A percentile compares a stretch with the other conserved stretches of the same genome.
Conservation (phyloP, 2,329 filamentous ascomycete species). For the Monilinia aucupariae region DNA sequence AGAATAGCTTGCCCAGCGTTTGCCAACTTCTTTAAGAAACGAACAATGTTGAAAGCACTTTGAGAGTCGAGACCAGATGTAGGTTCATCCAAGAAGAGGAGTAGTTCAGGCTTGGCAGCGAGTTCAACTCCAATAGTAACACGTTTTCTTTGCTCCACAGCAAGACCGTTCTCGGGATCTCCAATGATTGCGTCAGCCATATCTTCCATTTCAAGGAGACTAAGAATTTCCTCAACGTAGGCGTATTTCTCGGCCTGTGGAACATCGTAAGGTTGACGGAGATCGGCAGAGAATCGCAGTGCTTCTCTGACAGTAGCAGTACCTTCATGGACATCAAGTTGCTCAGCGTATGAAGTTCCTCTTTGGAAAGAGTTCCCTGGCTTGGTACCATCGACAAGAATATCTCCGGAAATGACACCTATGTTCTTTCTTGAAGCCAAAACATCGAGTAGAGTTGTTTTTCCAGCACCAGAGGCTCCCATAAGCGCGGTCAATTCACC, state of each 20-base stretch:
- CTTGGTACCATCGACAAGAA: constrained; percentile 54
- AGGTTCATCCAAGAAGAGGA: constrained; percentile 56
- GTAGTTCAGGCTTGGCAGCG: constrained; percentile 52
- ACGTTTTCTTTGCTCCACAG: constrained; percentile 62
- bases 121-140: constrained; percentile 59
- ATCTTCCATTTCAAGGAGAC: constrained; percentile 59
- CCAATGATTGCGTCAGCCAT: constrained; percentile 63
- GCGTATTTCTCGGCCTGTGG: constrained; percentile 56
- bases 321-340: constrained; percentile 58
- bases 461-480: constrained; percentile 59
- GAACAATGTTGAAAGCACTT: constrained; percentile 55
- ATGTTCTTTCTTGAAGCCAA: constrained; percentile 59
- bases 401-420: constrained; percentile 57
- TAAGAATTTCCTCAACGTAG: constrained; percentile 61
- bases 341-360: constrained; percentile 60
- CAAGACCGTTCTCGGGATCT: constrained; percentile 52
- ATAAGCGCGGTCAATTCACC: constrained; percentile 58
- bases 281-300: constrained; percentile 58
- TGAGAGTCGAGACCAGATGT: constrained; percentile 55
- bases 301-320: constrained; percentile 61
- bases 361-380: constrained; percentile 58
- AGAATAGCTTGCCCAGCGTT: constrained; percentile 62
- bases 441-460: constrained; percentile 61
- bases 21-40: constrained; percentile 53
- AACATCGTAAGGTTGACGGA: constrained; percentile 55